Evolutionary conservation across 306 rosid species (phyloP), one percentile per base, ranked within the genome.

Genomic region (Pterocarpus macrocarpus): DNA sequence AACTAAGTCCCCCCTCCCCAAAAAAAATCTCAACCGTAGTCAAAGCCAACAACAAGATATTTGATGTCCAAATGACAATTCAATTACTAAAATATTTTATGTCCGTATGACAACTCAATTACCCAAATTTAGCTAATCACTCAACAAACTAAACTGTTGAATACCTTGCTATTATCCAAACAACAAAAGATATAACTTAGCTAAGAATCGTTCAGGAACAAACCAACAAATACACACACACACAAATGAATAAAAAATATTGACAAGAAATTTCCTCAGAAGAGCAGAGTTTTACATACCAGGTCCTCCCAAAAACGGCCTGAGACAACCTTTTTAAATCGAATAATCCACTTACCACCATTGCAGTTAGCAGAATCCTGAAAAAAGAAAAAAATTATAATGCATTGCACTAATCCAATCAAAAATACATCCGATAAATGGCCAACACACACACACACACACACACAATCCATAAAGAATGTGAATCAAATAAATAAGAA

Each of bases 241-340:
- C 12, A 55, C 61, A 55, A 55, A 55, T n/a, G 6, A 55, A 55
- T n/a, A n/a, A 5, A 15, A 55, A 55, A 55, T 55, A 16, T 16
- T 16, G 61, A 6, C 30, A 55, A 55, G 8, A 1, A 3, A 55
- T 55, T 55, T 55, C 57, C 16, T 15, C 10, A 55, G 28, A 55
- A 55, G 61, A 6, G 3, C 4, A 55, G 61, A 55, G 8, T 55
- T 52, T 68, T 11, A 79, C 95, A 85, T 84, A 93, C 99, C 91
- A 95, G 85, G 84, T 93, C 97, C 86, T 93, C 99, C 97, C 99
- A 95, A 62, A 91, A 95, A 68, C 97, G 97, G 59, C 97, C 99
- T 1, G 97, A 90, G 45, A 91, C 95, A 64, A 79, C 90, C 88
- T 95, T 95, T 75, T 93, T 93, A 87, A 95, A 89, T 38, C 97